phyloP scores from a whole-genome alignment of 371 early-diverging fungal species.

The Basidiobolus meristosporus region DNA sequence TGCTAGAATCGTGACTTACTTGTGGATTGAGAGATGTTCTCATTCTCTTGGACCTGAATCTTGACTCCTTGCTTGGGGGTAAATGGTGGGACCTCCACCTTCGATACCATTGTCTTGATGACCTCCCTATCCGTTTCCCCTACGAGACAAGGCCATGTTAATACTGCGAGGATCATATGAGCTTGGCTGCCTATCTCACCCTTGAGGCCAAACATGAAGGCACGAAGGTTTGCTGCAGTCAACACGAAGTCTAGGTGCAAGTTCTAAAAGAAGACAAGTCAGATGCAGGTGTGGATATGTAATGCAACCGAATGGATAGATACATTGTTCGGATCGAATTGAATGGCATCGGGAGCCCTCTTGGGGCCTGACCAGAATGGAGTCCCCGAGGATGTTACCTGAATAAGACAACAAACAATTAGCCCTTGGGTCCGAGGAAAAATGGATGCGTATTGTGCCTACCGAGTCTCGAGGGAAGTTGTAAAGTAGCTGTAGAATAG shows the following conservation, averaged over 20 bases:
- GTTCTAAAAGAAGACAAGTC: conserved; percentile 7
- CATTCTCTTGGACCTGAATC: conserved; percentile 91
- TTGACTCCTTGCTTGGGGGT: conserved; percentile 83
- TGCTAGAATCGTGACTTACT: no score
- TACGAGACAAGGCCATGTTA: no score
- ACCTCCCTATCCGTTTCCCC: background rate
- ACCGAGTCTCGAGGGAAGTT: conserved; percentile 88
- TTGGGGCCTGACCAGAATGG: conserved; percentile 99
- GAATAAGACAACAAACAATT: no score
- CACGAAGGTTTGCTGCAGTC: conserved; percentile 85
- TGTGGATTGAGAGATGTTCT: conserved; percentile 13
- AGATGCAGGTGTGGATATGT: background rate
- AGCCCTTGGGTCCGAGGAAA: no score
- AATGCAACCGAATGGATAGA: conserved; percentile 2
- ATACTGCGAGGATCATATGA: no score
- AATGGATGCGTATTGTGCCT: conserved; percentile 4
- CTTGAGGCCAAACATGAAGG: conserved; percentile 85
- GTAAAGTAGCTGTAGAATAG: conserved; percentile 81
- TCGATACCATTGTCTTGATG: conserved; percentile 6
- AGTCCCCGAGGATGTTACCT: conserved; percentile 80
- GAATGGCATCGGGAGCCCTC: conserved; percentile 78
- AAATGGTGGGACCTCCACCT: conserved; percentile 69
- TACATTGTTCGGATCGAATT: conserved; percentile 60
- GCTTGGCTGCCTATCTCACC: no score
- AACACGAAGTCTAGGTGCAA: conserved; percentile 86